Evolutionary conservation across 1,284 basidiomycete species (phyloP), one percentile per base, ranked within the genome.

Genomic region (Naganishia cerealis): DNA sequence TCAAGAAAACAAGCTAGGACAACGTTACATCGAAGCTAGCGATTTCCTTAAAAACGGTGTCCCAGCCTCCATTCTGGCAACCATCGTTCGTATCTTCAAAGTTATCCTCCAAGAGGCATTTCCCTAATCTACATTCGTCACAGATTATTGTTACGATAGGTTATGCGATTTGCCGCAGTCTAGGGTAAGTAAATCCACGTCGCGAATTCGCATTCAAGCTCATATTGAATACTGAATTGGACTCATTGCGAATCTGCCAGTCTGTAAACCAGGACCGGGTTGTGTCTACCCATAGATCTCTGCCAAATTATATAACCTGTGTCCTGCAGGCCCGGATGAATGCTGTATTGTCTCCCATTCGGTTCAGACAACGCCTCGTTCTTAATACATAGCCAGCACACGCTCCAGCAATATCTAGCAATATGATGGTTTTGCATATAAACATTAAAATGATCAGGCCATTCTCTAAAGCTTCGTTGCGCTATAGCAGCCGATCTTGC

Each of bases 41-140:
- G 94, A 97, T 80, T 98, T 98, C 82, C 82, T 97, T 74, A 91
- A 90, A 83, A 94, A 94, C 73, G 94, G 95, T 54, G 87, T 98
- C 33, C 91, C 92, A 0, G 92, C 95, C 3, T 93, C 90, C 72
- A 83, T 97, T 62, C 86, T 96, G 38, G 90, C 94, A 1, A 89
- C 89, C 0, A 77, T 90, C 73, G 90, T 93, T 73, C 72, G 87
- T 81, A 9, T 59, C 58, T 65, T 26, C 26, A 12, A 38, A 54
- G n/a, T 24, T 24, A 24, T 36, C 65, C 21, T 39, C 36, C 54
- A 54, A 63, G 26, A 53, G 50, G 50, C 39, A 55, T 16, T 46
- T 50, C 2, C 48, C 62, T 9, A 36, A 48, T 36, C 54, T 69
- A n/a, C 33, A 5, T 40, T 40, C 57, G 58, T 46, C 36, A 12